Conservation (phyloP, 1,284 basidiomycete species). For the Meira miltonrushii region DNA sequence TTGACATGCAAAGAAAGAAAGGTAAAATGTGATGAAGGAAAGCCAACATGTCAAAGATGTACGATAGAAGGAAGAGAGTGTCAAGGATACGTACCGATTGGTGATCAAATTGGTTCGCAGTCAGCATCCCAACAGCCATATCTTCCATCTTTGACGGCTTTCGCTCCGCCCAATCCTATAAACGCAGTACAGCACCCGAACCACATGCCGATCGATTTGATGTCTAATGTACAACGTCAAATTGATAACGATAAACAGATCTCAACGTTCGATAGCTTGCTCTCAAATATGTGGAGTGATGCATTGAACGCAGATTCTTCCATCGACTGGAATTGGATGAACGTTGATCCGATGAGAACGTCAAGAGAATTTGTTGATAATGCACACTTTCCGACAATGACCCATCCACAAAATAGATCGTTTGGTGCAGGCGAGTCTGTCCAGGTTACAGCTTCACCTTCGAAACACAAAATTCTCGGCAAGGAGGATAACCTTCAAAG, state of each 20-base stretch:
- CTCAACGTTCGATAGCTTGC: too few species aligned
- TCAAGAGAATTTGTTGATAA: background rate
- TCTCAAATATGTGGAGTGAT: background rate
- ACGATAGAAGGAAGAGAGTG: background rate
- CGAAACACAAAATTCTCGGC: background rate
- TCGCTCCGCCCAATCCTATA: background rate
- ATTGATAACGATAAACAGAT: background rate
- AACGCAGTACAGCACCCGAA: background rate
- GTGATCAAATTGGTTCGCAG: background rate
- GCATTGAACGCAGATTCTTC: background rate
- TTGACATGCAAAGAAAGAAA: background rate
- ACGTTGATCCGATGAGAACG: background rate
- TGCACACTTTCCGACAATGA: background rate
- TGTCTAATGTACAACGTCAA: background rate
- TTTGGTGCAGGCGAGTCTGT: too few species aligned
- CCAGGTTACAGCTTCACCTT: background rate
- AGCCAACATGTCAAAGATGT: background rate
- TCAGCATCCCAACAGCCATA: background rate
- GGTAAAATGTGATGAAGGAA: conserved; percentile 2
- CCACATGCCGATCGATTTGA: background rate
- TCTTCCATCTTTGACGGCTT: background rate
- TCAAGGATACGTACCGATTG: background rate
- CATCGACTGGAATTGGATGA: background rate
- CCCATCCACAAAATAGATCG: background rate
- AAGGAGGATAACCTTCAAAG: background rate